phyloP scores from a whole-genome alignment of 208 protist species.

The Lotmaria passim region DNA sequence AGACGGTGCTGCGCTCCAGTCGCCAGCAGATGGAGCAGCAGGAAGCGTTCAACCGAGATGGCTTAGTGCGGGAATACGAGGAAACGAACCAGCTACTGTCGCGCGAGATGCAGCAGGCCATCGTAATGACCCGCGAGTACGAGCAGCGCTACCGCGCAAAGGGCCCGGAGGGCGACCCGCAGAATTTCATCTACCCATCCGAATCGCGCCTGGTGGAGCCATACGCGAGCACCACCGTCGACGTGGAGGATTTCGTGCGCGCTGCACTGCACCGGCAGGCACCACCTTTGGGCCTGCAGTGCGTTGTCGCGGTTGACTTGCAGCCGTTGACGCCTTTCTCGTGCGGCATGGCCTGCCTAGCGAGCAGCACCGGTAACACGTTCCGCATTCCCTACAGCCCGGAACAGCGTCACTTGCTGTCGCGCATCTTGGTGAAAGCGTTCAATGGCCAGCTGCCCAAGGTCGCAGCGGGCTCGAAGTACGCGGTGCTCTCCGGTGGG shows the following conservation, averaged over 20 bases:
- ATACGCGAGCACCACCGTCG: slow-evolving; percentile 61
- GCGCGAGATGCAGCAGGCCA: slow-evolving; percentile 60
- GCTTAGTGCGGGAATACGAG: slow-evolving; percentile 62
- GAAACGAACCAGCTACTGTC: slow-evolving; percentile 60
- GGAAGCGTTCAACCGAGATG: slow-evolving; percentile 44
- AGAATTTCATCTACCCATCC: slow-evolving; percentile 67
- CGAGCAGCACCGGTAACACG: slow-evolving; percentile 84
- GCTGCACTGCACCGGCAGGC: slow-evolving; percentile 60
- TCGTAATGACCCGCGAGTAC: slow-evolving; percentile 66
- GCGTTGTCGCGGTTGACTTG: slow-evolving; percentile 82
- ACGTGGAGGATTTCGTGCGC: slow-evolving; percentile 72
- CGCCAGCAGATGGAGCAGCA: slow-evolving; percentile 67
- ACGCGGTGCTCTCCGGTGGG: slow-evolving; percentile 76
- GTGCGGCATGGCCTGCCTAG: slow-evolving; percentile 69
- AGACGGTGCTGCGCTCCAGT: slow-evolving; percentile 47
- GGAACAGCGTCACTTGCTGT: slow-evolving; percentile 70
- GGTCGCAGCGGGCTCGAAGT: slow-evolving; percentile 63
- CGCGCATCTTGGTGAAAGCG: slow-evolving; percentile 60
- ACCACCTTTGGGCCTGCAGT: slow-evolving; percentile 68
- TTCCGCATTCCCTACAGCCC: slow-evolving; percentile 77
- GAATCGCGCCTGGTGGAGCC: slow-evolving; percentile 70
- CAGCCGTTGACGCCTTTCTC: slow-evolving; percentile 73
- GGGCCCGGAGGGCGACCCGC: slow-evolving; percentile 26
- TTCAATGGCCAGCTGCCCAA: slow-evolving; percentile 76
- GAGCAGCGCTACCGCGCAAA: slow-evolving; percentile 61